A percentile compares a stretch with the other conserved stretches of the same genome.
Conservation (phyloP, 352 stramenopile species). For the Phytophthora niederhauseri region DNA sequence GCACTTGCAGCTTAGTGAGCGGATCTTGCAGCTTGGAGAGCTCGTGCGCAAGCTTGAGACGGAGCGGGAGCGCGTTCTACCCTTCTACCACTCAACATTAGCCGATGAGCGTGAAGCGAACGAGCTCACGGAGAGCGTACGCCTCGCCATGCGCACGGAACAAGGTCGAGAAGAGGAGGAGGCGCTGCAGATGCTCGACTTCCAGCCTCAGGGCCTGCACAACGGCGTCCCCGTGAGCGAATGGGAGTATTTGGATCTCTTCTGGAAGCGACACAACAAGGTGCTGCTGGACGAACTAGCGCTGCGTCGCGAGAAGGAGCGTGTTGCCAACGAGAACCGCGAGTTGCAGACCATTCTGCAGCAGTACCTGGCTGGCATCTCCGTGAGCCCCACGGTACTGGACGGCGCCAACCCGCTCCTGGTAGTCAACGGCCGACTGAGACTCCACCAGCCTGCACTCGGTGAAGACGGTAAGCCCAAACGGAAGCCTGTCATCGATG, state of each 20-base stretch:
- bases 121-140: constrained; percentile 68
- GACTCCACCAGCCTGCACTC: constrained; percentile 51
- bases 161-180: constrained; percentile 37
- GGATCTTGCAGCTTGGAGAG: constrained; percentile 91
- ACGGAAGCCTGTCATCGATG: constrained; percentile 69
- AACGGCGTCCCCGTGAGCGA: constrained; percentile 64
- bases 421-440: constrained; percentile 91
- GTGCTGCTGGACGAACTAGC: constrained; percentile 92
- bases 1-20: constrained; percentile 74
- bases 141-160: constrained; percentile 47
- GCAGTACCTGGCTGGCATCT: constrained; percentile 94
- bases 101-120: constrained; percentile 70
- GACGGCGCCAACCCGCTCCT: constrained; percentile 92
- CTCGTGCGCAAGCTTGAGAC: constrained; percentile 93
- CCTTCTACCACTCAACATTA: constrained; percentile 75
- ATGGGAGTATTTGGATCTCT: constrained; percentile 90
- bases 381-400: constrained; percentile 92
- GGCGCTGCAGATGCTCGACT: constrained; percentile 42
- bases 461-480: constrained; percentile 38
- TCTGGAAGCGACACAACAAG: constrained; percentile 97
- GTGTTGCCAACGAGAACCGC: constrained; percentile 88
- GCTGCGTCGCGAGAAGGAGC: constrained; percentile 88
- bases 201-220: constrained; percentile 67
- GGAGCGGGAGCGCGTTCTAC: constrained; percentile 90
- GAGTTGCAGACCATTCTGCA: constrained; percentile 92